Base-by-base conservation (phyloP, 2,329 filamentous ascomycete species). In the Coccinonectria pachysandricola region DNA sequence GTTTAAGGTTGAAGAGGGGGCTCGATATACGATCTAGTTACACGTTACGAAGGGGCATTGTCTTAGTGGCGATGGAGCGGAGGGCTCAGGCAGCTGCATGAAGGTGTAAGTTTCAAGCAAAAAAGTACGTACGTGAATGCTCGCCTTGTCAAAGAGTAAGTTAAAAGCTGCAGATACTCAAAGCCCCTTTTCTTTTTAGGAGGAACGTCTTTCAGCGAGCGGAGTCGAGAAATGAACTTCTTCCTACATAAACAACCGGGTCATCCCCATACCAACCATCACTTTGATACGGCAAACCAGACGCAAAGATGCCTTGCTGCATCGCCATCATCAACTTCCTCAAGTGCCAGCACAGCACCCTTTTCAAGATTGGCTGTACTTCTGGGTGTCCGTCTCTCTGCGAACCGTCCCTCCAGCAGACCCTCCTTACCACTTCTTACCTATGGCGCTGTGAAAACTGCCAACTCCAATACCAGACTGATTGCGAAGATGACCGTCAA, bases 401-500 rank as follows among this genome's bases (percentile, higher is more conserved):
- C 24, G 25, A 30, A 2, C n/a, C 19, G 1, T 11, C 32, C 1
- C 11, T 31, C 4, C 48, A 50, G 24, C 24, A 26, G 5, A 25
- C 28, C 2, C 34, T 52, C 12, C 20, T 48, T 15, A 11, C 27
- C 7, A 38, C 40, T 1, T 32, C 36, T 13, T 48, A 47, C 27
- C 39, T 46, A 8, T 46, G 42, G 49, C 28, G 30, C 6, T 53
- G 53, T 16, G 48, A 46, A 24, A 41, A 46, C 4, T 50, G 48
- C 20, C 35, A 40, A 27, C 22, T 19, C 7, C 28, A 24, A 6
- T 24, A 24, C 8, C 31, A 21, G 9, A 19, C 21, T 3, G 13
- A 14, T 6, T 28, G 30, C 5, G 37, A 37, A 5, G 34, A 42
- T 2, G 23, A 23, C n/a, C n/a, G n/a, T n/a, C n/a, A n/a, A n/a